Evolutionary conservation across 2,329 filamentous ascomycete genomes (phyloP), one percentile per base, ranked within the genome.

Genomic region (Didymella exigua): DNA sequence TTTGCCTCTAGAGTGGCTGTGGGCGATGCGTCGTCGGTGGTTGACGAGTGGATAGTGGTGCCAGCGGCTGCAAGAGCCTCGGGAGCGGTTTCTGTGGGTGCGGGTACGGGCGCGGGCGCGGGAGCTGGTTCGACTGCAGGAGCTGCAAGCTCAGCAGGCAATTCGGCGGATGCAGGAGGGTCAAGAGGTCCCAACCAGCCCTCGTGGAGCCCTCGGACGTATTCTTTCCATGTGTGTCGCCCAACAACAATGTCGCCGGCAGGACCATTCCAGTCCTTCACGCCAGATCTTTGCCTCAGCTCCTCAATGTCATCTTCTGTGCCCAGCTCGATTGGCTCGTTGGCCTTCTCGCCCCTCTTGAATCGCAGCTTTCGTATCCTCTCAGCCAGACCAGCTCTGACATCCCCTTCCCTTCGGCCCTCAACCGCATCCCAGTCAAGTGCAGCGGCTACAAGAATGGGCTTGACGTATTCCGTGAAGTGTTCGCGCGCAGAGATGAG

Each of bases 391-490:
- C 89, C 90, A 47, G 90, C 92, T 58, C 95, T 82, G 38, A 99
- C 86, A 71, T 99, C 93, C n/a, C 95, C 95, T 78, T 97, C 90
- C 71, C 89, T 88, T 48, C 93, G 82, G 5, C 93, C 95, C 77
- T 98, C 93, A 5, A 98, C 85, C 53, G 97, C 96, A 68, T 97
- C 93, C 87, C 96, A 98, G 74, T 99, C 95, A 70, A 98, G 78
- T 0, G 93, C 93, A 1, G 91, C 93, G 2, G 91, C 89, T 4
- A 95, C 90, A 33, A 99, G 79, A 23, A 99, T 84, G 1, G 95
- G 95, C 80, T 98, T 98, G 37, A 97, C 85, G 72, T 97, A 99
- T 74, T 96, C 91, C 69, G 92, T 88, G 76, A 96, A 99, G 77
- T 98, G 93, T 65, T 98, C 92, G 67, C 96, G 89, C n/a, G 93